Evolutionary conservation across 305 asterid genomes (phyloP), one percentile per base, ranked within the genome.

Genomic region (Coffea humblotiana): DNA sequence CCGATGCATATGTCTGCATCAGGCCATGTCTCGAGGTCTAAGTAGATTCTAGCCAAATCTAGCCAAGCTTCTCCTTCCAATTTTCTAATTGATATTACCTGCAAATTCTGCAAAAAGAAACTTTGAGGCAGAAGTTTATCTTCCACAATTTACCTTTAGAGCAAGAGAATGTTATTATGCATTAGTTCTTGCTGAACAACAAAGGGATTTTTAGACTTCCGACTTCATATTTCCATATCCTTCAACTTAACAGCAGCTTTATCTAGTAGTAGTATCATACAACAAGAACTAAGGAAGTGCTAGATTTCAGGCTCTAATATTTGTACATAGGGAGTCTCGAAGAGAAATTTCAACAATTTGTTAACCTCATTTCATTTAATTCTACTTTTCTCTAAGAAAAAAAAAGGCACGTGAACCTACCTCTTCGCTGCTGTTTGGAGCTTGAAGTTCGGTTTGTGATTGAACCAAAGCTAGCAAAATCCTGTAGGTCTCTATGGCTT

Each of bases 41-140:
- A 80, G 47, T 95, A 95, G 67, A 95, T 89, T 71, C 88, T 89
- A 47, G 99, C 97, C 83, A 95, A 90, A 89, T 95, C 99, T 56
- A 92, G 82, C 98, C 99, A 95, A 52, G 94, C 88, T 88, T 93
- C 97, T 37, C 82, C 74, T 81, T 89, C 97, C 83, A 92, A 83
- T 71, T 74, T 80, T 82, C 84, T 88, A 72, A 80, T 87, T 2
- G 79, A 84, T 65, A 66, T 77, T 65, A 74, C 88, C 96, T 90
- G 89, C 74, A 76, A 65, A 75, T 67, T 72, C 69, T 27, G 78
- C 70, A 80, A 80, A 45, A 35, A 48, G 25, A 12, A 54, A 29
- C 19, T 73, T 10, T 6, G 29, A 23, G 71, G 16, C 35, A 10
- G 40, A 63, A 23, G 79, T 49, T 40, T 16, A 10, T 49, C n/a